These are phyloP conservation scores for Liquidambar formosana DNA, from an alignment of 164 flowering plant species.

Conservation along the genomic window DNA sequence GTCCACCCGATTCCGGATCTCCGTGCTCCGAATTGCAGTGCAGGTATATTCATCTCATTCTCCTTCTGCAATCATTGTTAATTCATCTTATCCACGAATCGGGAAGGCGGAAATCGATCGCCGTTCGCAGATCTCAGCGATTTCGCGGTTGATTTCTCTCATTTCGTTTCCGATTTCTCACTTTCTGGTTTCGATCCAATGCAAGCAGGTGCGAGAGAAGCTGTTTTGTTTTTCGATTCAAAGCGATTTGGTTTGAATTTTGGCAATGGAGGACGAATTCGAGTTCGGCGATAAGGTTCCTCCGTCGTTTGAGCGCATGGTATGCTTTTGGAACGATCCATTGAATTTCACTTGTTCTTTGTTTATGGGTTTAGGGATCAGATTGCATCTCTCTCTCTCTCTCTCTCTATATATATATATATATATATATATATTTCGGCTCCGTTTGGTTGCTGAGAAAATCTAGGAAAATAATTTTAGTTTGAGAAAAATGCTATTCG, in stretches of 20 bases:
- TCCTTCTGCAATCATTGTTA: too few relatives aligned
- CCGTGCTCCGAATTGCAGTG: too few relatives aligned
- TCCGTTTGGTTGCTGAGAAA: too few relatives aligned
- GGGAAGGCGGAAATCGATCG: too few relatives aligned
- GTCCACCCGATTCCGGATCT: too few relatives aligned
- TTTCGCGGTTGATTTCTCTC: background rate
- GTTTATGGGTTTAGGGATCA: background rate
- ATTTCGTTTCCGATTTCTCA: background rate
- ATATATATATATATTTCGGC: background rate
- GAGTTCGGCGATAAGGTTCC: constrained; percentile 2
- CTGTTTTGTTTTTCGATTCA: too few relatives aligned
- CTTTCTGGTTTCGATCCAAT: background rate
- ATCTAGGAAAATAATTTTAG: too few relatives aligned
- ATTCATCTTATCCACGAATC: too few relatives aligned
- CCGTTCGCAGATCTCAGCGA: too few relatives aligned
- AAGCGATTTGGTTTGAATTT: background rate
- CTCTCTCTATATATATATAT: background rate
- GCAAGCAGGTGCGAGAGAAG: background rate
- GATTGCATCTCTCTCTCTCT: background rate
- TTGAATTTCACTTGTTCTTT: background rate
- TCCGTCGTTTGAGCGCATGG: constrained; percentile 7
- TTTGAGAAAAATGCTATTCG: too few relatives aligned
- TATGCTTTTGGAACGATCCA: background rate
- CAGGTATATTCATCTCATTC: too few relatives aligned
- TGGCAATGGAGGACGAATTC: background rate